Conservation (phyloP, 495 filamentous ascomycete genomes). For the Extremus antarcticus region DNA sequence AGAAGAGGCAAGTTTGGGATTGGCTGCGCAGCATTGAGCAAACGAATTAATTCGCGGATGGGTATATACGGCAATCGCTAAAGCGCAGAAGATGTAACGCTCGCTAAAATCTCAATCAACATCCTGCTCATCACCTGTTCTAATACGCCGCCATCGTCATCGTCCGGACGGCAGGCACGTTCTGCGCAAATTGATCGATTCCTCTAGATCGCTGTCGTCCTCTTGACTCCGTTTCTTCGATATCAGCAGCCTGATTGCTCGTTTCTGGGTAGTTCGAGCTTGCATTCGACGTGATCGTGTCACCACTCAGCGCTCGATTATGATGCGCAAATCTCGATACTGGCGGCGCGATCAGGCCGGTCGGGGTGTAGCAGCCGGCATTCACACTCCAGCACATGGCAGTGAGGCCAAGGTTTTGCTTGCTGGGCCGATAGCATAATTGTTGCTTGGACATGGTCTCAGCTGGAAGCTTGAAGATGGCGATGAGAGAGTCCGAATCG, state of each 20-base stretch:
- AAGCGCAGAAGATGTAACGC: too few relatives aligned
- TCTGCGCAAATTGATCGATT: not conserved
- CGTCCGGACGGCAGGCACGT: not conserved
- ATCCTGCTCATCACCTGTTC: too few relatives aligned
- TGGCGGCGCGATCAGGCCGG: not conserved
- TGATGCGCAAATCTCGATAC: not conserved
- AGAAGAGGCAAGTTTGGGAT: too few relatives aligned
- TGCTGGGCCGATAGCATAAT: not conserved
- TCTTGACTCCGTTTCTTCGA: conserved; percentile 7
- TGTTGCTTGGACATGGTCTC: not conserved
- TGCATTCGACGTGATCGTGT: not conserved
- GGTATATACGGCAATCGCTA: too few relatives aligned
- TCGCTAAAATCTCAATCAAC: too few relatives aligned
- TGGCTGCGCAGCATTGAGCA: too few relatives aligned
- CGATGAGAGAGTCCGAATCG: not conserved
- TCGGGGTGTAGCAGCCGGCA: conserved; percentile 5
- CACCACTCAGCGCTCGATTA: not conserved
- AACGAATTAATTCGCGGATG: too few relatives aligned
- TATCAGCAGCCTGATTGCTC: conserved; percentile 8
- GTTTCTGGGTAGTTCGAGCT: conserved; percentile 8
- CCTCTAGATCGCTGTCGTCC: not conserved
- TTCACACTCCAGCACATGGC: conserved; percentile 6
- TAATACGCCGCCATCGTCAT: too few relatives aligned
- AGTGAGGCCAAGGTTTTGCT: not conserved
- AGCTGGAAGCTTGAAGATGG: not conserved